Evolutionary conservation across 2,329 filamentous ascomycete genomes (phyloP).

Genomic region (Sporothrix euskadiensis): DNA sequence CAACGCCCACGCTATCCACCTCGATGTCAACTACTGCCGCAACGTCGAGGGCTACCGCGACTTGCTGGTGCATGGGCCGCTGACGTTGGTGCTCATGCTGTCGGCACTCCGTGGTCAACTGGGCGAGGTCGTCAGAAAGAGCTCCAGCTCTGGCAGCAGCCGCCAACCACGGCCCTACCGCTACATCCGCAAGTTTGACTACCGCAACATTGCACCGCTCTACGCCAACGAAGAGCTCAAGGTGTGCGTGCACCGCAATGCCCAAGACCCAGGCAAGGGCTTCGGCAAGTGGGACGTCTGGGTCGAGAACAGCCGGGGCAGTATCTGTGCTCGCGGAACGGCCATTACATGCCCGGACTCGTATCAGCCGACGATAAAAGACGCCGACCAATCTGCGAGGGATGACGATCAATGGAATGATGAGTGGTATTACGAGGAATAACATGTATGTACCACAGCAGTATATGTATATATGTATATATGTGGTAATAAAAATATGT

Average conservation of each 20-base stretch:
- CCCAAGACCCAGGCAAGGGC: constrained; percentile 44
- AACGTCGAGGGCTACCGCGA: constrained; percentile 72
- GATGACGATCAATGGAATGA: constrained; percentile 12
- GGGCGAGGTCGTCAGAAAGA: constrained; percentile 33
- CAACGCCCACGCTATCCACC: constrained; percentile 90
- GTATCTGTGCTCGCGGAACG: constrained; percentile 62
- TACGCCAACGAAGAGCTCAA: constrained; percentile 71
- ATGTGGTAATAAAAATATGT: not conserved
- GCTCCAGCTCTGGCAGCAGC: not conserved
- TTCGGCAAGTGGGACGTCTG: constrained; percentile 59
- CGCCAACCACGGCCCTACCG: constrained; percentile 33
- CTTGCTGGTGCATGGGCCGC: constrained; percentile 82
- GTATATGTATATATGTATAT: not conserved
- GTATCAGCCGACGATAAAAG: not conserved
- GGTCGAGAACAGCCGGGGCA: constrained; percentile 63
- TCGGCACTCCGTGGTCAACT: constrained; percentile 59
- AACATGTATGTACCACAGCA: not conserved
- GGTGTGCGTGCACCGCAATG: constrained; percentile 62
- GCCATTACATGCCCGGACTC: constrained; percentile 29
- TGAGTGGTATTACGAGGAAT: constrained; percentile 17
- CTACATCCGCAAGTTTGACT: constrained; percentile 62
- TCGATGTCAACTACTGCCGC: constrained; percentile 70
- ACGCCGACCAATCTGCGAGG: not conserved
- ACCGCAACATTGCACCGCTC: constrained; percentile 79
- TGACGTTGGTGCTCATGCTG: constrained; percentile 76